Base-by-base conservation (phyloP, 768 basidiomycete genomes). In the Austroboletus festivus region DNA sequence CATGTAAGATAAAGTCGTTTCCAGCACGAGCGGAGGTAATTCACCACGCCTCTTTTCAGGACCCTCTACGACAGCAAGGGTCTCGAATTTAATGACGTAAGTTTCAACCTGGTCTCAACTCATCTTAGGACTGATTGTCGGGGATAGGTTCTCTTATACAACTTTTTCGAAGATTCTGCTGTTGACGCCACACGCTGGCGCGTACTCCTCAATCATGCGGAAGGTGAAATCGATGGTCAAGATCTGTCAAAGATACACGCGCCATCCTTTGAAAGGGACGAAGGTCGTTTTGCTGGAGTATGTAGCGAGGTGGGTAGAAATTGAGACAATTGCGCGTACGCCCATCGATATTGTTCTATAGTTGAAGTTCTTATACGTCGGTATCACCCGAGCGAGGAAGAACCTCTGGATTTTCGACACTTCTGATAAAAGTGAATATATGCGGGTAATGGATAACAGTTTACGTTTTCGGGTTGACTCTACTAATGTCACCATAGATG, bases 301-400 rank as follows among this genome's bases (percentile, higher is more conserved):
- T 85, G 83, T 55, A 70, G 69, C 2, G 85, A 86, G 67, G 83
- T 82, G 54, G 7, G 66, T 47, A 9, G 40, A 37, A 13, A n/a
- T 21, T 15, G 6, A 19, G 5, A 15, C 5, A 11, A n/a, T n/a
- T 55, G 16, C 24, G 23, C 16, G 16, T 19, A 31, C 3, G n/a
- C 5, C 11, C 41, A 24, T 23, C 49, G 30, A 64, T 18, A 3
- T 20, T 10, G 6, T 16, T 34, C 1, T 28, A 22, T 22, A 86
- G 84, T 68, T 88, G 19, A 87, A 88, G 55, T 75, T 71, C 38
- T 64, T 88, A 0, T 88, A 88, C 47, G 85, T 88, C 3, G 86
- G 83, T 0, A 75, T 86, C 15, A 88, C 86, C 0, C 65, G 86
- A 35, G 84, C 85, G 1, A 73, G 82, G 34, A 83, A 81, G 47